Evolutionary conservation across 768 basidiomycete species (phyloP), one percentile per base, ranked within the genome.

Genomic region (Lyophyllum atratum): DNA sequence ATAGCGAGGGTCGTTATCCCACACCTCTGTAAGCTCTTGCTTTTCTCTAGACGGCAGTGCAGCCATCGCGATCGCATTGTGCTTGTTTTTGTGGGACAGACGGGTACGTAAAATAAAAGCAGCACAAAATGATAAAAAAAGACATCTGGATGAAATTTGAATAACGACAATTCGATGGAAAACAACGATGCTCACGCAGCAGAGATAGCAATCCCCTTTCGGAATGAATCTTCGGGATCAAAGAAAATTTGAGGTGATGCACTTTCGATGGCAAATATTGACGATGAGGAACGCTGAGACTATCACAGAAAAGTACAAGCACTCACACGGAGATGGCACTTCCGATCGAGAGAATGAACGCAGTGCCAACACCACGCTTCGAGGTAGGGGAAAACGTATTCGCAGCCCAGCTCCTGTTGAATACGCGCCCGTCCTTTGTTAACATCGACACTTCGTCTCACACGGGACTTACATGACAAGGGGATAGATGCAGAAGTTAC

Each of bases 281-380:
- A 52, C 8, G 15, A n/a, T 26, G 4, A 52, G 28, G 42, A 39
- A 59, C n/a, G 47, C 4, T 6, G 2, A 26, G 2, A n/a, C n/a
- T 10, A 12, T 42, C 17, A 14, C 17, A 26, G 53, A 43, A n/a
- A 8, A 26, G 15, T 11, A n/a, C n/a, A n/a, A n/a, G n/a, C n/a
- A 64, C 79, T 55, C 50, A 83, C 82, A 83, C 83, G 2, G 82
- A 84, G 14, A 85, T 74, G 59, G 78, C 80, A 62, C 83, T 85
- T n/a, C 81, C 82, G 44, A 85, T 78, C 1, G 83, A 84, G 22
- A 84, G 81, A 43, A 84, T 80, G 63, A 85, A 84, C 3, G 82
- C 82, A 1, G 83, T 84, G 3, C 83, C 83, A 49, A 83, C 83
- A 39, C 83, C 83, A 25, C 83, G 76, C 63, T 85, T 85, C 1